Conservation (phyloP, 2,329 filamentous ascomycete genomes). For the Curvularia spicifera region DNA sequence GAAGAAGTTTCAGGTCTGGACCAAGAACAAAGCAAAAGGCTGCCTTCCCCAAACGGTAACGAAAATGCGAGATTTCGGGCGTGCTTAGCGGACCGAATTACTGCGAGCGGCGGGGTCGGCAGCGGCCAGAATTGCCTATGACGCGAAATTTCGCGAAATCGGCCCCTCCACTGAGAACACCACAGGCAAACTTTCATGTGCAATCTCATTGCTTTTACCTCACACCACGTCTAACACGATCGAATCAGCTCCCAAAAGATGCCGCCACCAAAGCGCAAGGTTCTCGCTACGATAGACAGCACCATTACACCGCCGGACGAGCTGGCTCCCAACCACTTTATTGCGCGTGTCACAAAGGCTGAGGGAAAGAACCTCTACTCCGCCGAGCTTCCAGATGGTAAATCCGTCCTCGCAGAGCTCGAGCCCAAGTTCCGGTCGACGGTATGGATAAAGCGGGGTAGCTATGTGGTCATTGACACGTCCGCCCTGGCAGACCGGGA, state of each 20-base stretch:
- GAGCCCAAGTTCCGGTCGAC: constrained; percentile 86
- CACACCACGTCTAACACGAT: not conserved
- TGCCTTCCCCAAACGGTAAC: constrained; percentile 16
- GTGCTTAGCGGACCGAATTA: constrained; percentile 16
- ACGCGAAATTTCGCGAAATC: constrained; percentile 11
- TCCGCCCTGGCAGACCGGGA: constrained; percentile 68
- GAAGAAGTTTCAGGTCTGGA: not conserved
- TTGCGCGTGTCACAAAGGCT: constrained; percentile 80
- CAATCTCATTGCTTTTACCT: not conserved
- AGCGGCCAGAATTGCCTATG: constrained; percentile 14
- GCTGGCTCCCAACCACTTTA: constrained; percentile 60
- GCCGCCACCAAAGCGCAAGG: constrained; percentile 76
- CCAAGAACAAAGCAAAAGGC: not conserved
- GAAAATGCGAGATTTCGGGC: constrained; percentile 14
- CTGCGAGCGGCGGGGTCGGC: constrained; percentile 4
- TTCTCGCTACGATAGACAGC: constrained; percentile 79
- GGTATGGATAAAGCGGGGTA: constrained; percentile 90
- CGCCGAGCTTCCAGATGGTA: constrained; percentile 70
- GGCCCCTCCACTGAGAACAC: constrained; percentile 14
- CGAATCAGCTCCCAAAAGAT: constrained; percentile 52
- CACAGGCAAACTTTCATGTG: not conserved
- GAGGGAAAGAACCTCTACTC: constrained; percentile 90
- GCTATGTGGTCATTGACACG: constrained; percentile 83
- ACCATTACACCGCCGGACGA: constrained; percentile 65
- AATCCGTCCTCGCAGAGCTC: constrained; percentile 77